Evolutionary conservation across 2,329 filamentous ascomycete genomes (phyloP), one percentile per base, ranked within the genome.

Genomic region (Phoma sp.): DNA sequence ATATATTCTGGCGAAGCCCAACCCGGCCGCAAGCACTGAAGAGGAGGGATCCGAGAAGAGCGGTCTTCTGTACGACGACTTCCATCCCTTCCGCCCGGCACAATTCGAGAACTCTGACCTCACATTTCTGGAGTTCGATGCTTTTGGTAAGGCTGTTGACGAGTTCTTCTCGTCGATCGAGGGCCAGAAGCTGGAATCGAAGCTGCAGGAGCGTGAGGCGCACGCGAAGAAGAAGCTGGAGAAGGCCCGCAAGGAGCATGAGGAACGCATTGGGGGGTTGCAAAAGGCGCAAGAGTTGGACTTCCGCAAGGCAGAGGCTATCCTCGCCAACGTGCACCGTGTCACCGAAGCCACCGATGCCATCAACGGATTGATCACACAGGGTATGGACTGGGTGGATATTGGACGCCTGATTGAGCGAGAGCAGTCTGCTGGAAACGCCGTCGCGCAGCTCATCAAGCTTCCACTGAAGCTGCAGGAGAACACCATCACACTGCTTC

Each of bases 91-190:
- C 73, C 80, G 89, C 35, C 95, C 95, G 0, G 80, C 82, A 22
- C 93, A 98, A 63, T 89, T 96, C 58, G 85, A 87, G 58, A 86
- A 92, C 51, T 78, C 86, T 0, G 77, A 81, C 0, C 83, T 88
- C 23, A 83, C 85, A 3, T 85, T 96, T 13, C 69, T 98, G 10
- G 85, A 90, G 48, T 92, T 93, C 61, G 83, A 91, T 6, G 89
- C 87, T 8, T 98, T 96, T 79, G 97, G 97, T 74, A 89, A 89
- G 69, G 95, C 92, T 0, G 92, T 96, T 0, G 95, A 99, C 70
- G 91, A 96, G 63, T 99, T 97, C 78, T 98, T 96, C 74, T 98
- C 95, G 0, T 98, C 93, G 0, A 85, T 98, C 24, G 95, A 99
- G 76, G 91, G 93, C 0, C 93, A 97, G 71, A 96, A 91, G 71